Conservation (phyloP, 805 yeast genomes). For the Zygosaccharomyces rouxii region DNA sequence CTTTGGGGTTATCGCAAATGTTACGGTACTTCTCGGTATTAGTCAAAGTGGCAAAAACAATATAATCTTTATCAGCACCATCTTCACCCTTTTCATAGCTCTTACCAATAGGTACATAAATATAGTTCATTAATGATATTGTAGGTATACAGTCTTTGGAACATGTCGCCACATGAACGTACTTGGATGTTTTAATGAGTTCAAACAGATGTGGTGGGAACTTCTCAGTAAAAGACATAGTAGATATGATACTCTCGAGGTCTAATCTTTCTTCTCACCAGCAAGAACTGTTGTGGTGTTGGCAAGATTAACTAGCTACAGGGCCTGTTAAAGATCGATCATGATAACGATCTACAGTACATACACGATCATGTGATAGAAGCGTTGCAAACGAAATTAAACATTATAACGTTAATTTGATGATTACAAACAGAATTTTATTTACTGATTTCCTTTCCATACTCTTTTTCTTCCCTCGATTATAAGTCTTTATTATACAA, state of each 20-base stretch:
- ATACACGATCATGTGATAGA: constrained; percentile 1
- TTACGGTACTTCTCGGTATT: constrained; percentile 72
- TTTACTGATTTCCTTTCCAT: not conserved
- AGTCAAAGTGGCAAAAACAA: constrained; percentile 68
- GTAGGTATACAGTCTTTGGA: constrained; percentile 66
- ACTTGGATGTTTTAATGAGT: constrained; percentile 57
- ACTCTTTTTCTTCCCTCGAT: not conserved
- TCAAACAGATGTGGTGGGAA: constrained; percentile 39
- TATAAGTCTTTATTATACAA: not conserved
- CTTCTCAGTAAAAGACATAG: constrained; percentile 33
- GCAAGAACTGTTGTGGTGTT: not conserved
- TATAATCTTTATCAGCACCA: constrained; percentile 41
- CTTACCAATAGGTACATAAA: constrained; percentile 48
- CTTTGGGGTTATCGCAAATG: constrained; percentile 64
- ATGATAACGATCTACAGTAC: not conserved
- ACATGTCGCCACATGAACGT: constrained; percentile 82
- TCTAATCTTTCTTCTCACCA: not conserved
- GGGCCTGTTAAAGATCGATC: not conserved
- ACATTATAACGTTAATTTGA: not conserved
- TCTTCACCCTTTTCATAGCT: constrained; percentile 27
- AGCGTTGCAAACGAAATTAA: not conserved
- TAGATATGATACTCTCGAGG: not conserved
- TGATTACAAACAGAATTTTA: constrained; percentile 2
- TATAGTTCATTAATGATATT: constrained; percentile 87
- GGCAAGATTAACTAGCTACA: not conserved